These are phyloP conservation scores for Phaffia australis DNA, from an alignment of 768 basidiomycete genomes.

Conservation along the genomic window DNA sequence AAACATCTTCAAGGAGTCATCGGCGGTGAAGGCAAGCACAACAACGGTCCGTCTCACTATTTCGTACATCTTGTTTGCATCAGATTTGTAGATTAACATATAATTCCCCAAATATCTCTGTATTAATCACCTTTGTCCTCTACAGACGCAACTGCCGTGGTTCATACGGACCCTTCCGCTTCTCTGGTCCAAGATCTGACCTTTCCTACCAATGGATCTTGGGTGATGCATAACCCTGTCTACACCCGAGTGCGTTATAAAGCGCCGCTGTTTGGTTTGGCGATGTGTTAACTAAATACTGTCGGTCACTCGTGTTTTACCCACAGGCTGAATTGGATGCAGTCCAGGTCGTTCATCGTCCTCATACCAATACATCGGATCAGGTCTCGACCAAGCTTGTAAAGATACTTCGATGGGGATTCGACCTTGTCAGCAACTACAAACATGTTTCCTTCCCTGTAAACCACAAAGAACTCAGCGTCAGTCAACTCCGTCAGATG, in stretches of 20 bases:
- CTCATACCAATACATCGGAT: constrained; percentile 58
- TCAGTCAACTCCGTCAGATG: constrained; percentile 60
- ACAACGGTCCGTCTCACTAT: constrained; percentile 3
- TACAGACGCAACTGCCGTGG: too few species aligned
- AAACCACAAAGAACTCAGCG: constrained; percentile 49
- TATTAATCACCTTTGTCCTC: too few species aligned
- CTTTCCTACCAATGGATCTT: constrained; percentile 38
- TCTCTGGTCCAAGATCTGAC: too few species aligned
- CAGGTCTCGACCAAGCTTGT: constrained; percentile 60
- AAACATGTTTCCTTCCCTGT: constrained; percentile 28
- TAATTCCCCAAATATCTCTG: too few species aligned
- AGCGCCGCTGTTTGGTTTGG: constrained; percentile 54
- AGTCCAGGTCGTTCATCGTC: constrained; percentile 52
- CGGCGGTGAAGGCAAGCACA: constrained; percentile 4
- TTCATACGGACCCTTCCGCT: too few species aligned
- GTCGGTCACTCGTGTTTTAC: neutral
- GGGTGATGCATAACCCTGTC: constrained; percentile 89
- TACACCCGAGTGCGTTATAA: constrained; percentile 63
- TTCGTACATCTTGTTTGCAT: too few species aligned
- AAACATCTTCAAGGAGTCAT: neutral
- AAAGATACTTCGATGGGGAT: constrained; percentile 45
- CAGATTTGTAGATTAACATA: too few species aligned
- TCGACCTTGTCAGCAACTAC: constrained; percentile 55
- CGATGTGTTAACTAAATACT: constrained; percentile 13
- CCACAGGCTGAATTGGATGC: constrained; percentile 40